Evolutionary conservation across 2,329 filamentous ascomycete species (phyloP), one percentile per base, ranked within the genome.

Genomic region (Aspergillus phoenicis): DNA sequence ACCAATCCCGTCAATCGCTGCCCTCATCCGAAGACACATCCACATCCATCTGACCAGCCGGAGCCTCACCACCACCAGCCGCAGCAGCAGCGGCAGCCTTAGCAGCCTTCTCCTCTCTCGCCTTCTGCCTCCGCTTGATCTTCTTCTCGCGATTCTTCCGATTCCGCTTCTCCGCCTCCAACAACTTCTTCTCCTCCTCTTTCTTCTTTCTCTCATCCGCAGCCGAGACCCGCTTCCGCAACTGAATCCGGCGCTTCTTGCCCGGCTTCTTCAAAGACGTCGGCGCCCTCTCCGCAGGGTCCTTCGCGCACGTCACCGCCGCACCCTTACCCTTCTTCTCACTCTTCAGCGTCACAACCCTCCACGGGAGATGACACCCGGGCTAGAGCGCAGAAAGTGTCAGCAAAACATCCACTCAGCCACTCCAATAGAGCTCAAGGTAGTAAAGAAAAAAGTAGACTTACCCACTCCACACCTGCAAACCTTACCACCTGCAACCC

Each of bases 341-440:
- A 62, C 22, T 45, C 54, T 77, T 76, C 13, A 79, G 64, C 54
- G 71, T 75, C 28, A 73, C 71, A 4, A 79, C 72, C 20, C 76
- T 74, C 77, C 77, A 79, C 4, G 77, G 73, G 2, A 79, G 66
- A 65, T 77, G 65, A 39, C 76, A 79, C 15, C 77, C 77, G 13
- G 77, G 76, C 76, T 79, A 52, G 2, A 26, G 4, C 3, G 13
- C 2, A 52, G 8, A 8, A 22, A 63, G 28, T 63, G 63, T 57
- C 7, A 59, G 33, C 22, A 30, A 24, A 58, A 52, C 13, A n/a
- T 38, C 10, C 2, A 26, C 20, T 20, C 20, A 20, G 2, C 20
- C 20, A 20, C 2, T 2, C 20, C 20, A 20, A 20, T 20, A 20
- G 20, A 20, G 20, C 20, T 20, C 20, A 20, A 20, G 20, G 2